These are phyloP conservation scores for Hordeum pubiflorum DNA, from an alignment of 202 grass and related monocot species.

Conservation along the genomic window DNA sequence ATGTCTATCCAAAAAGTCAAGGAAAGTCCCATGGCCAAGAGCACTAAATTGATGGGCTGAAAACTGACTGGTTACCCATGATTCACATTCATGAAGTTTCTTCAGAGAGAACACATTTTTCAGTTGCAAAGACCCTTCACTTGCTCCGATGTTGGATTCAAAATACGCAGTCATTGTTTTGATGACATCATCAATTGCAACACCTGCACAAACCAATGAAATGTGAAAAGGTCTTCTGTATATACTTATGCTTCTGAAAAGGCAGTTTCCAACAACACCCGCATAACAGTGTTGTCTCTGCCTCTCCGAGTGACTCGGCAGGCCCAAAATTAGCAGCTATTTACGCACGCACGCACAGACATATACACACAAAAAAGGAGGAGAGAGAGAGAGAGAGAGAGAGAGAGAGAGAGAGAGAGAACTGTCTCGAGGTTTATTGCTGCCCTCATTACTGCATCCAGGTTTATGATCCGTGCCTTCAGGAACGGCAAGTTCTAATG, in stretches of 20 bases:
- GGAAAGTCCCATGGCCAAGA: constrained; percentile 73
- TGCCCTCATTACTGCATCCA: constrained; percentile 1
- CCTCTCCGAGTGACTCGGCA: not conserved
- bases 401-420: not conserved
- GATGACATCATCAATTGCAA: constrained; percentile 55
- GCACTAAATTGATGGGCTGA: constrained; percentile 59
- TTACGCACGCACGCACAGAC: not conserved
- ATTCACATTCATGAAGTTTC: constrained; percentile 61
- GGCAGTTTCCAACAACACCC: not conserved
- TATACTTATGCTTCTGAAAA: not conserved
- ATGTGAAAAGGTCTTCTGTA: not conserved
- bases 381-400: not conserved
- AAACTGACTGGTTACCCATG: constrained; percentile 55
- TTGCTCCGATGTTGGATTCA: constrained; percentile 40
- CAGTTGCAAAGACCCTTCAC: constrained; percentile 17
- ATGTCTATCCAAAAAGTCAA: constrained; percentile 69
- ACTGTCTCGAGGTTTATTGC: constrained; percentile 14
- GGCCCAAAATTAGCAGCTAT: not conserved
- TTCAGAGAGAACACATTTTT: constrained; percentile 31
- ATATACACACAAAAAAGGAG: not conserved
- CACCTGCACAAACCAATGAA: constrained; percentile 40
- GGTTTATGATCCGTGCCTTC: not conserved
- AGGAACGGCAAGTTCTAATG: not conserved
- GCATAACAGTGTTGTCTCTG: not conserved
- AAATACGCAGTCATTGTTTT: constrained; percentile 58